A percentile compares a stretch with the other conserved stretches of the same genome.
phyloP scores from a whole-genome alignment of 352 stramenopile species.

The Pythium brachiatum region DNA sequence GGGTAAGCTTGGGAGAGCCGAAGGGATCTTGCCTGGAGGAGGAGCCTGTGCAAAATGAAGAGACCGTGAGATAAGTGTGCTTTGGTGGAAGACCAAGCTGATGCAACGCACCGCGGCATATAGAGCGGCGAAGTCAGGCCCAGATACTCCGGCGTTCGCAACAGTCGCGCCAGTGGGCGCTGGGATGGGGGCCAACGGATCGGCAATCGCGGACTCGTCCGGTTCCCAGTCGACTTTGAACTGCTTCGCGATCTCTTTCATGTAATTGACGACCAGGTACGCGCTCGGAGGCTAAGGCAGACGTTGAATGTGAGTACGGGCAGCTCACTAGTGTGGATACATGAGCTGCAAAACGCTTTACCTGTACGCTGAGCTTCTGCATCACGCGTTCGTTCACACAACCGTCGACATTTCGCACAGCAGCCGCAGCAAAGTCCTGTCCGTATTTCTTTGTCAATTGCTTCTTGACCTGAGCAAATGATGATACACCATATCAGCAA shows the following conservation, averaged over 20 bases:
- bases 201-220: slow-evolving; percentile 63
- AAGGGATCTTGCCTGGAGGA: slow-evolving; percentile 40
- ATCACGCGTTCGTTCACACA: slow-evolving; percentile 92
- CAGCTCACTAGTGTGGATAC: too few species aligned
- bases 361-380: slow-evolving; percentile 91
- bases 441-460: slow-evolving; percentile 88
- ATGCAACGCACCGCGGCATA: slow-evolving; percentile 51
- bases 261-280: slow-evolving; percentile 94
- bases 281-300: slow-evolving; percentile 82
- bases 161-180: slow-evolving; percentile 88
- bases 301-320: not conserved
- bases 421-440: slow-evolving; percentile 84
- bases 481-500: not conserved
- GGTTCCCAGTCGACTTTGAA: slow-evolving; percentile 94
- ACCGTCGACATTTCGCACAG: slow-evolving; percentile 82
- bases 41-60: slow-evolving; percentile 33
- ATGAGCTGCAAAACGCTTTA: too few species aligned
- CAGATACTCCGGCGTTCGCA: slow-evolving; percentile 70
- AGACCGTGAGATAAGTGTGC: not conserved
- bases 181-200: slow-evolving; percentile 86
- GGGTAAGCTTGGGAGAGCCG: slow-evolving; percentile 42
- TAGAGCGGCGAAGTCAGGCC: slow-evolving; percentile 73
- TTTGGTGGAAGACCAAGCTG: not conserved
- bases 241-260: slow-evolving; percentile 95
- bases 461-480: slow-evolving; percentile 63